Base-by-base conservation (phyloP, 169 alveolate genomes). In the Eimeria brunetti region DNA sequence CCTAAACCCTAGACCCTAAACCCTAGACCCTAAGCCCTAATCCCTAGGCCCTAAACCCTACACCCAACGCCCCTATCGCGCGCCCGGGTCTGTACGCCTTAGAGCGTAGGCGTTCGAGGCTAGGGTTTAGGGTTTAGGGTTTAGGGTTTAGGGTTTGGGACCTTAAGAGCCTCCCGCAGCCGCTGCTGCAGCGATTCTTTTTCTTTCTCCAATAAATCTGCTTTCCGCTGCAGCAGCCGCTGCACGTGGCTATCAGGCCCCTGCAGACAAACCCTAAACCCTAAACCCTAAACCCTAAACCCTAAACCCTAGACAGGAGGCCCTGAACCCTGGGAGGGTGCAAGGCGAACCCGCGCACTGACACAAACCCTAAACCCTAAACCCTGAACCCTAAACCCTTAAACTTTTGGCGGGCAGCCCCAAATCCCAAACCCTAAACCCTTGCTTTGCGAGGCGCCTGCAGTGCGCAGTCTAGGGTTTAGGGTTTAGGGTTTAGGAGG, bases 221-320 rank as follows among this genome's bases (percentile, higher is more conserved):
- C 38, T n/a, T 71, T 71, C 46, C 83, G 83, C 83, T 71, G 83
- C 83, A 71, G 83, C 83, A 71, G 83, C 83, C 46, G 51, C 83
- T 71, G 83, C 83, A 71, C 83, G 36, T 71, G 83, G 18, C 36
- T 36, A 7, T 71, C 83, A 4, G 24, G 44, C 12, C 49, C 83
- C 83, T 71, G 44, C 46, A 20, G 5, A 33, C 38, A 71, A n/a
- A 71, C 83, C 73, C 73, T 62, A 62, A 62, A 62, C 73, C 73
- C 73, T 62, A 62, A 62, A 62, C 73, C 73, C 73, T 62, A 62
- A 62, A 62, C 73, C 73, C 73, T 62, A 62, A 62, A 62, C 73
- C 73, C 73, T 62, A 62, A 62, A 62, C 73, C 73, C 73, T 62
- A 62, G 14, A 62, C 73, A 51, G 60, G 60, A 51, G 60, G 60